Percentiles rank a stretch among this genome's conserved stretches.
Evolutionary conservation across 805 yeast genomes (phyloP).

Genomic region (Saccharomycopsis guyanensis): DNA sequence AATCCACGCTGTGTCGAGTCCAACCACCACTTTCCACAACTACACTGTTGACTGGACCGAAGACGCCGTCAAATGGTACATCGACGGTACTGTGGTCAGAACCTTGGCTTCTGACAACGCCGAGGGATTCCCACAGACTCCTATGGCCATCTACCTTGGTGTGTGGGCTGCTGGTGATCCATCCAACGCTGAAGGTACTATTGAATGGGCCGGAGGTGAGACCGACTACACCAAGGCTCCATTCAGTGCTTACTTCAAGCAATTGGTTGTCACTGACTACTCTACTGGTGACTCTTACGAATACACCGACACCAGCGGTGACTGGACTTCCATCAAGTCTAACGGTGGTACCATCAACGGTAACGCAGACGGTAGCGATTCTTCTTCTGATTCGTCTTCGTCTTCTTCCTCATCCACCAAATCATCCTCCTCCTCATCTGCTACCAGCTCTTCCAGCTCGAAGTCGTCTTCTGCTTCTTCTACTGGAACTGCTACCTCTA

Average conservation of each 20-base stretch:
- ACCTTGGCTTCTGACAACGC: constrained; percentile 44
- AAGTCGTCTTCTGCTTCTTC: constrained; percentile 1
- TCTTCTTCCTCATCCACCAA: constrained; percentile 17
- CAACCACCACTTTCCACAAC: constrained; percentile 54
- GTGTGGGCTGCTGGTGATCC: constrained; percentile 83
- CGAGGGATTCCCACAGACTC: constrained; percentile 86
- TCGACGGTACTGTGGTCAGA: constrained; percentile 67
- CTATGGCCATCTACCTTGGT: constrained; percentile 65
- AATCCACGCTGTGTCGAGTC: constrained; percentile 51
- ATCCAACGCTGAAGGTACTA: constrained; percentile 55
- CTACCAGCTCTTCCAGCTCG: constrained; percentile 13
- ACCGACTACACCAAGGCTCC: constrained; percentile 63
- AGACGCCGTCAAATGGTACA: constrained; percentile 55
- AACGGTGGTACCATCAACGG: constrained; percentile 24
- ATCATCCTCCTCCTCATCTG: constrained; percentile 16
- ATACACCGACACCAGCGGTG: constrained; percentile 28
- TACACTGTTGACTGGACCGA: constrained; percentile 83
- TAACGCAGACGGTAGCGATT: constrained; percentile 9
- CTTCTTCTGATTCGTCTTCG: constrained; percentile 18
- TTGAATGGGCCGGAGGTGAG: constrained; percentile 76
- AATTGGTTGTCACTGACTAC: constrained; percentile 58
- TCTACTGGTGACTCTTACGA: constrained; percentile 53
- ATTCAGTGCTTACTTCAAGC: constrained; percentile 56
- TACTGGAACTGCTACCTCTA: neutral
- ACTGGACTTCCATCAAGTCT: constrained; percentile 36